Evolutionary conservation across 2,329 filamentous ascomycete species (phyloP).

Genomic region (Fusarium sp.): DNA sequence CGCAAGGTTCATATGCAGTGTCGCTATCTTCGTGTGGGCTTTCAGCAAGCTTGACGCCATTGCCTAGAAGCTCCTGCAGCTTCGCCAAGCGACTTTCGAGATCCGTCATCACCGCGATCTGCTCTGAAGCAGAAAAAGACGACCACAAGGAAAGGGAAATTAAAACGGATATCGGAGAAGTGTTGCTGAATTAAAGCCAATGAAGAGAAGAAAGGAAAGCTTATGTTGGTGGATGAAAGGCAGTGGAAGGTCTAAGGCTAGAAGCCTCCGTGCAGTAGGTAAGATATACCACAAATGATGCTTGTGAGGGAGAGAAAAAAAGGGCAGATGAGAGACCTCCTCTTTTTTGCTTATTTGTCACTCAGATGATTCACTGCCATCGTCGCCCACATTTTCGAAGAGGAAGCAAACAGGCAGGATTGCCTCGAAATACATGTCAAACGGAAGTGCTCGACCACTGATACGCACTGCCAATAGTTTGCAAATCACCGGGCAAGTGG

Average conservation of each 20-base stretch:
- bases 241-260: background rate
- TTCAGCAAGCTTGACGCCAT: slow-evolving; percentile 35
- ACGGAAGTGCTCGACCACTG: slow-evolving; percentile 3
- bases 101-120: slow-evolving; percentile 31
- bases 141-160: background rate
- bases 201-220: background rate
- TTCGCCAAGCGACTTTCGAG: slow-evolving; percentile 37
- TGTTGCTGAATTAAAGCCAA: background rate
- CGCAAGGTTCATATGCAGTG: background rate
- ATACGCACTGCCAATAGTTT: slow-evolving; percentile 3
- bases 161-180: background rate
- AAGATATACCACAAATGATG: background rate
- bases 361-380: slow-evolving; percentile 18
- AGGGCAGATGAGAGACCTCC: slow-evolving; percentile 7
- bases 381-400: background rate
- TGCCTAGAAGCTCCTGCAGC: slow-evolving; percentile 39
- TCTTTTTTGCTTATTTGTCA: slow-evolving; percentile 6
- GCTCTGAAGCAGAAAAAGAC: background rate
- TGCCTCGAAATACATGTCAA: slow-evolving; percentile 1
- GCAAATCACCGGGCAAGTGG: background rate
- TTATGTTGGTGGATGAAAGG: background rate
- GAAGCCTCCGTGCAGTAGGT: background rate
- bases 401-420: background rate
- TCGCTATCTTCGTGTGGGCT: slow-evolving; percentile 3
- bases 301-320: slow-evolving; percentile 2